Evolutionary conservation across 805 yeast genomes (phyloP), one percentile per base, ranked within the genome.

Genomic region (Cyberlindnera saturnus): DNA sequence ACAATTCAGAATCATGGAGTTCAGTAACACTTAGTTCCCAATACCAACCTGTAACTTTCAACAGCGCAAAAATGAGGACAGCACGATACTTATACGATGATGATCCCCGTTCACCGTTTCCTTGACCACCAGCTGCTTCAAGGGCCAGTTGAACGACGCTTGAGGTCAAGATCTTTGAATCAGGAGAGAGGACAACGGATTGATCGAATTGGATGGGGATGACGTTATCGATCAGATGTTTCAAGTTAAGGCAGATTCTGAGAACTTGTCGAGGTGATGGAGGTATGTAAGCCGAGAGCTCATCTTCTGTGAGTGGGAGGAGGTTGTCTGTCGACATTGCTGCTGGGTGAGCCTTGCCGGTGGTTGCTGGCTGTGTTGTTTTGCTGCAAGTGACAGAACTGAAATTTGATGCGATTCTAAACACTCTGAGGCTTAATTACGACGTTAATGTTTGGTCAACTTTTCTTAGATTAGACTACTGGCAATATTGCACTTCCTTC

Each of bases 31-130:
- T 72, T 47, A 84, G 71, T 16, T 72, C 73, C 65, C 73, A 67
- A 60, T 84, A 86, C 96, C 96, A 88, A 23, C 73, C 76, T 32
- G 83, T 74, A n/a, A 86, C 91, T 51, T 79, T 81, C 46, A 88
- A 65, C 44, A 88, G 66, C 39, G 86, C 80, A 61, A 84, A 88
- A 1, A 86, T 71, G 37, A 87, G 60, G 19, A 79, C 73, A 0
- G 89, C 81, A 42, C 82, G 74, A 58, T 86, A 86, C 55, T 79
- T 78, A 51, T 72, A 67, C 0, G 81, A 69, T 1, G 82, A 70
- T 0, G 82, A 65, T 1, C 79, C 80, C 19, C 62, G 56, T 39
- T 67, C 62, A 3, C 83, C 85, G 38, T 75, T 63, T 5, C 87
- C 87, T 39, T 69, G 69, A 17, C 95, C 96, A 9, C 95, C 95